These are phyloP conservation scores for Lactarius quietus DNA, from an alignment of 768 basidiomycete species.

Conservation along the genomic window DNA sequence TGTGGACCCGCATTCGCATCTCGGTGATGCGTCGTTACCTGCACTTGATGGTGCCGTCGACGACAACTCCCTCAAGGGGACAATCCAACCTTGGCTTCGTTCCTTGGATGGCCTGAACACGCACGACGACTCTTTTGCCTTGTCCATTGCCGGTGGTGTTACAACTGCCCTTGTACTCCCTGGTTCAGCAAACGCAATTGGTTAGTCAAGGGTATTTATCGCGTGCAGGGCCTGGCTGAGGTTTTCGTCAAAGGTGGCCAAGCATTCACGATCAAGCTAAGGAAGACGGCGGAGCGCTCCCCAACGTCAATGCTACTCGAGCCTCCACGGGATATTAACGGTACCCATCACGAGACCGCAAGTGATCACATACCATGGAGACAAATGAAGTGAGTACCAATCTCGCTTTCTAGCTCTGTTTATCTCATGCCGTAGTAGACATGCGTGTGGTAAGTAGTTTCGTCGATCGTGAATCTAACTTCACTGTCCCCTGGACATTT, in stretches of 20 bases:
- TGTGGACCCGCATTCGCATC: conserved; percentile 48
- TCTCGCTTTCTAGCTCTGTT: background rate
- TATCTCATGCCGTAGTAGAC: conserved; percentile 37
- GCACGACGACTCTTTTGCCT: conserved; percentile 70
- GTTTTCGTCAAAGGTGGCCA: conserved; percentile 53
- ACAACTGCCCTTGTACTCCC: conserved; percentile 77
- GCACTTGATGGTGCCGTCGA: conserved; percentile 36
- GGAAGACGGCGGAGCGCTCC: conserved; percentile 65
- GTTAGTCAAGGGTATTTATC: background rate
- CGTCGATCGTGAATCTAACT: background rate
- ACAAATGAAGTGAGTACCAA: conserved; percentile 64
- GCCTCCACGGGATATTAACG: conserved; percentile 60
- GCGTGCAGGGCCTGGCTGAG: background rate
- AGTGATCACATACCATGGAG: conserved; percentile 55
- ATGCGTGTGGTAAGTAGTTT: conserved; percentile 49
- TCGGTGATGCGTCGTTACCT: conserved; percentile 38
- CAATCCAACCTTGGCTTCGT: conserved; percentile 67
- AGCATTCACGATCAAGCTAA: conserved; percentile 74
- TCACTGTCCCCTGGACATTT: conserved; percentile 11
- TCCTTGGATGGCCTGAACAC: conserved; percentile 79
- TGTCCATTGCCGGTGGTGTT: conserved; percentile 73
- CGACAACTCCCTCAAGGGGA: conserved; percentile 40
- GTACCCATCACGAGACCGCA: conserved; percentile 43
- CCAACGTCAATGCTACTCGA: conserved; percentile 75
- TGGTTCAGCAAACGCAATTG: conserved; percentile 47